A percentile compares a stretch with the other conserved stretches of the same genome.
Conservation (phyloP, 805 yeast species). For the Candida koratica region DNA sequence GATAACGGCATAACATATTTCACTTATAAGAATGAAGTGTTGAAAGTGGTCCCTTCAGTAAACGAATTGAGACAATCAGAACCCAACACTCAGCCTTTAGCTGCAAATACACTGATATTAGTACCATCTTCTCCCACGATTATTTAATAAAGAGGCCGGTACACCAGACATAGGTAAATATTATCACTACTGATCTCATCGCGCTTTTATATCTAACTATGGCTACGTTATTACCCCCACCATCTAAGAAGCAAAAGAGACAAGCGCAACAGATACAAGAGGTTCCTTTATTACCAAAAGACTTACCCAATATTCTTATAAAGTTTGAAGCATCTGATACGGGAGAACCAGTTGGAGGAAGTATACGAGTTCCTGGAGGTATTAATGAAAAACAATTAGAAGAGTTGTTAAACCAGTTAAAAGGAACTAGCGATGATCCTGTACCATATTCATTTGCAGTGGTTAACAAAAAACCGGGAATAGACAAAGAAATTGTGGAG, state of each 20-base stretch:
- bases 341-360: conserved; percentile 80
- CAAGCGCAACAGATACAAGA: conserved; percentile 80
- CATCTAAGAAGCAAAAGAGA: conserved; percentile 80
- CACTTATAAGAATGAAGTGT: conserved; percentile 1
- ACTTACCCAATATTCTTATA: conserved; percentile 81
- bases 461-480: conserved; percentile 37
- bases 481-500: conserved; percentile 30
- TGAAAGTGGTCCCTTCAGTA: not conserved
- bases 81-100: conserved; percentile 1
- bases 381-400: conserved; percentile 83
- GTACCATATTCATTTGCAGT: conserved; percentile 86
- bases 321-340: conserved; percentile 92
- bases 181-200: too few species aligned
- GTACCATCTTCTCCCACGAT: conserved; percentile 19
- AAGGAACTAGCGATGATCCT: conserved; percentile 70
- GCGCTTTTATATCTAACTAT: conserved; percentile 31
- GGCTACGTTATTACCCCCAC: conserved; percentile 95
- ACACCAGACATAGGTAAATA: conserved; percentile 1
- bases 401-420: conserved; percentile 76
- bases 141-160: too few species aligned
- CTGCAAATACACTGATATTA: conserved; percentile 9
- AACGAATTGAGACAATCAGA: not conserved
- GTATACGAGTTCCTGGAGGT: conserved; percentile 86
- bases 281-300: conserved; percentile 66
- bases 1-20: conserved; percentile 1